Conservation (phyloP, 192 early-diverging fungal species). For the Backusella liffmaniae region DNA sequence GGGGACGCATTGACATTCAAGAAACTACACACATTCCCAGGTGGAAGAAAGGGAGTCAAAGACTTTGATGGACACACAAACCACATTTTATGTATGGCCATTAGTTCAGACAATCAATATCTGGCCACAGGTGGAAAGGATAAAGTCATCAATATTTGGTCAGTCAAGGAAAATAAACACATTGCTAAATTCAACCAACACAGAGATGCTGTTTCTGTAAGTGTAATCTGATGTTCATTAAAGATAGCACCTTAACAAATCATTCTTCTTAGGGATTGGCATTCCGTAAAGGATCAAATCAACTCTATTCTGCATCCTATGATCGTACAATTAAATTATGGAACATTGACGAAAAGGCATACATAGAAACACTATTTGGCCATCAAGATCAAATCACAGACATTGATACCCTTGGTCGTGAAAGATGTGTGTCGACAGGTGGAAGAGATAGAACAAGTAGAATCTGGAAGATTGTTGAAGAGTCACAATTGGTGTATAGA, state of each 20-base stretch:
- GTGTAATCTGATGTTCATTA: background rate
- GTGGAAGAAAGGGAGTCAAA: conserved; percentile 69
- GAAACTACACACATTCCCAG: conserved; percentile 65
- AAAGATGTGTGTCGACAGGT: conserved; percentile 89
- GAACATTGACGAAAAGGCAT: conserved; percentile 89
- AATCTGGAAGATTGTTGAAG: conserved; percentile 95
- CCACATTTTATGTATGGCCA: conserved; percentile 69
- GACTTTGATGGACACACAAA: conserved; percentile 70
- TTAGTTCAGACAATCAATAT: conserved; percentile 66
- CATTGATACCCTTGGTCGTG: conserved; percentile 83
- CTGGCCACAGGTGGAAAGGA: conserved; percentile 88
- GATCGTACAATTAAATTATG: conserved; percentile 97
- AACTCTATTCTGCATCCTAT: conserved; percentile 85
- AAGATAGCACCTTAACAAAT: too few relatives aligned
- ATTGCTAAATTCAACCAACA: conserved; percentile 84
- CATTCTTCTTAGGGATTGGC: conserved; percentile 53
- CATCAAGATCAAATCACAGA: conserved; percentile 89
- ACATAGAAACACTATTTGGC: conserved; percentile 97
- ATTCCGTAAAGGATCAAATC: conserved; percentile 78
- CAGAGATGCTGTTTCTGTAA: conserved; percentile 82
- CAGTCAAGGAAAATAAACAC: conserved; percentile 70
- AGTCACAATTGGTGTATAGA: conserved; percentile 90
- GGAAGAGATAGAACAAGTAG: conserved; percentile 87
- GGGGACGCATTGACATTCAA: conserved; percentile 73
- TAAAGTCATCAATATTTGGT: conserved; percentile 92